A percentile compares a stretch with the other conserved stretches of the same genome.
Evolutionary conservation across 2,329 filamentous ascomycete genomes (phyloP).

Genomic region (Penicillium olsonii): DNA sequence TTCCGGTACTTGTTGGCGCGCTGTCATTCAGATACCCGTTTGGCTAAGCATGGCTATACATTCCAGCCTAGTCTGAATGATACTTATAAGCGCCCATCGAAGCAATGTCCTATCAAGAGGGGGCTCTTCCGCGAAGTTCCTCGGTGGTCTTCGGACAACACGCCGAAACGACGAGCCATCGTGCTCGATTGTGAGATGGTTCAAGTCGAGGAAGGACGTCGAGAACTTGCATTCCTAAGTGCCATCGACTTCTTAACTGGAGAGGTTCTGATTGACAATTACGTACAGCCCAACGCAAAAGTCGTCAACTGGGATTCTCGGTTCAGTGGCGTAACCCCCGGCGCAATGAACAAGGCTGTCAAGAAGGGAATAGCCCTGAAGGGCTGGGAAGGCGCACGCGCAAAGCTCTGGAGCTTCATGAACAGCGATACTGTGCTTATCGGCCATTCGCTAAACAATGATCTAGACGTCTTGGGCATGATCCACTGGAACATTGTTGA

Average conservation of each 20-base stretch:
- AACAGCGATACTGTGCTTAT: conserved; percentile 50
- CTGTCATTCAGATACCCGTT: conserved; percentile 7
- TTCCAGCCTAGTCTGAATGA: background rate
- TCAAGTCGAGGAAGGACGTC: conserved; percentile 27
- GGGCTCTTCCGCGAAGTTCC: conserved; percentile 6
- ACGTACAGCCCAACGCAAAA: conserved; percentile 40
- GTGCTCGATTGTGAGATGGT: conserved; percentile 56
- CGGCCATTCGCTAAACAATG: conserved; percentile 51
- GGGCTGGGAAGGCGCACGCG: conserved; percentile 49
- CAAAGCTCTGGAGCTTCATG: conserved; percentile 44
- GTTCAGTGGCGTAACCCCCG: conserved; percentile 43
- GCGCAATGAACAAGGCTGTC: conserved; percentile 35
- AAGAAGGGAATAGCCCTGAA: conserved; percentile 33
- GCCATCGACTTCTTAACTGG: conserved; percentile 51
- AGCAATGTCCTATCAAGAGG: background rate
- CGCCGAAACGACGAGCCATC: conserved; percentile 32
- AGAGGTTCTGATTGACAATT: conserved; percentile 47
- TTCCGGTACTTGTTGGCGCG: conserved; percentile 9
- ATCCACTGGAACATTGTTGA: conserved; percentile 49
- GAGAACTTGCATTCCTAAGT: conserved; percentile 41
- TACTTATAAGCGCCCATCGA: background rate
- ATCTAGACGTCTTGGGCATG: conserved; percentile 49
- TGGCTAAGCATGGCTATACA: conserved; percentile 1
- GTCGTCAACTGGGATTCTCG: conserved; percentile 42
- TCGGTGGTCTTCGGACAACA: background rate